Base-by-base conservation (phyloP, 805 yeast species). In the Candida multigemmis region DNA sequence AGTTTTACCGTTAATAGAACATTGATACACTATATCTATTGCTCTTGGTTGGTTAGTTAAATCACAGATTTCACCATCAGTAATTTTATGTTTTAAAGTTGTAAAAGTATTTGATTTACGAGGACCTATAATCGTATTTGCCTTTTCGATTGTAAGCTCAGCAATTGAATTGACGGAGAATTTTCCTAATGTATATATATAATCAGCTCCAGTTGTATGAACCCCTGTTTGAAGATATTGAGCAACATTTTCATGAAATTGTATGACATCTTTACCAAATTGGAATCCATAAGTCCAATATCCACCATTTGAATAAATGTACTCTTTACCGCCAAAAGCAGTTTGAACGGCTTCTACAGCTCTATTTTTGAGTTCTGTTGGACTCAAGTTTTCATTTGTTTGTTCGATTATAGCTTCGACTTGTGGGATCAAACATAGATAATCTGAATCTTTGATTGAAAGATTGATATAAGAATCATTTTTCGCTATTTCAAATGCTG, bases 231-330 rank as follows among this genome's bases (percentile, higher is more conserved):
- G 32, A 6, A 45, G 30, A 16, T 39, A 51, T 12, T 38, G 33
- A 8, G 36, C 41, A 7, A 36, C 17, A 13, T 47, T 48, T 22
- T 55, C 55, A 35, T 68, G 76, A 42, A 59, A 68, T 41, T 74
- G 81, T 9, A 59, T 50, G 20, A 74, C 43, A 23, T 60, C 56
- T 31, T 58, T 63, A 5, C 68, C 71, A 33, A 53, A 60, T 40
- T 78, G 71, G 28, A 60, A 62, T 3, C 59, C 65, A 36, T 65
- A 71, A 8, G 67, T 63, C 77, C 78, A 74, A 42, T 69, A 74
- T n/a, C 63, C 67, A 19, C 58, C 55, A 21, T 42, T 41, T 11
- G 42, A 24, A n/a, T n/a, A 31, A 41, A 49, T 2, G 44, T 31
- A 31, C 63, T 55, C 23, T 3, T 38, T 21, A 7, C 36, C 34